Percentiles rank a stretch among this genome's conserved stretches.
Conservation (phyloP, 495 filamentous ascomycete species). For the Coniosporium apollinis region DNA sequence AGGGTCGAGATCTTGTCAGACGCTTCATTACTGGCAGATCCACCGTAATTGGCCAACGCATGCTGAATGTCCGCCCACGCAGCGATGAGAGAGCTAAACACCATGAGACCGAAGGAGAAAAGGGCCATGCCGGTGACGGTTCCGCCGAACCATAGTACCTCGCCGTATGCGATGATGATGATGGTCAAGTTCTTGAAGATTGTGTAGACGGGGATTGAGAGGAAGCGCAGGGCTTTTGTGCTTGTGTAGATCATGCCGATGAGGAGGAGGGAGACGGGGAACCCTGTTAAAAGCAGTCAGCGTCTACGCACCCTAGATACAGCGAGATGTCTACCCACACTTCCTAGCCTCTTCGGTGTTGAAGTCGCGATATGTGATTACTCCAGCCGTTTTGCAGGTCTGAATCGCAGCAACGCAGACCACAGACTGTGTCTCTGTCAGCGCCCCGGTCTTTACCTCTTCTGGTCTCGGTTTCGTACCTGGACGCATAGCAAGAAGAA, state of each 20-base stretch:
- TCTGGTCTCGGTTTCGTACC: constrained; percentile 36
- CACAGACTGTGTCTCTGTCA: constrained; percentile 42
- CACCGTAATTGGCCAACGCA: constrained; percentile 47
- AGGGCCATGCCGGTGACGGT: constrained; percentile 75
- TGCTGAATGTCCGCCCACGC: constrained; percentile 97
- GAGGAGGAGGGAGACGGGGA: constrained; percentile 88
- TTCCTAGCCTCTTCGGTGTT: constrained; percentile 78
- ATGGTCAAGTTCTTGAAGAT: constrained; percentile 99
- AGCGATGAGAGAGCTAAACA: constrained; percentile 82
- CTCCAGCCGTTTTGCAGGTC: constrained; percentile 58
- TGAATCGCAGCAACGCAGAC: constrained; percentile 87
- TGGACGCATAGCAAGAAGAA: constrained; percentile 88
- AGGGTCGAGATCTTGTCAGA: constrained; percentile 68
- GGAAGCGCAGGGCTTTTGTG: constrained; percentile 89
- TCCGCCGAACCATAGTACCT: constrained; percentile 98
- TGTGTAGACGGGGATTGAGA: constrained; percentile 96
- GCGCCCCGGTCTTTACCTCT: constrained; percentile 1
- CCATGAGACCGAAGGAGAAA: constrained; percentile 96
- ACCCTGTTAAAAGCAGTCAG: too few relatives aligned
- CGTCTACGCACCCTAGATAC: too few relatives aligned
- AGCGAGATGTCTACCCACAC: too few relatives aligned
- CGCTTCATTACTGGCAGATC: constrained; percentile 36
- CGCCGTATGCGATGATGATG: constrained; percentile 95
- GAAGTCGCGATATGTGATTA: constrained; percentile 85
- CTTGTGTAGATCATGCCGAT: constrained; percentile 99